Base-by-base conservation (phyloP, 805 yeast species). In the Grigorovia transvaalensis region DNA sequence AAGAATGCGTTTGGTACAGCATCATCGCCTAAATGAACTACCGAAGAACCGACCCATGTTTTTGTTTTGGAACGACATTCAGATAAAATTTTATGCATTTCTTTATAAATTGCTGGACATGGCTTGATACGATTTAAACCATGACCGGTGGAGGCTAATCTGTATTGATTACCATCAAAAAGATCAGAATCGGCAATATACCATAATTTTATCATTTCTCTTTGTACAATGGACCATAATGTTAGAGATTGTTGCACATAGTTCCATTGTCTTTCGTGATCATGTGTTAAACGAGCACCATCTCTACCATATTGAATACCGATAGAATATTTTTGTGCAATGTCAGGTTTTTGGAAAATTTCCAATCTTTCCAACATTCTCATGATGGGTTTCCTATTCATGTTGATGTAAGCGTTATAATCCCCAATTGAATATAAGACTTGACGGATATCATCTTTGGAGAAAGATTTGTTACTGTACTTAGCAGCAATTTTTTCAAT, bases 1-100 rank as follows among this genome's bases (percentile, higher is more conserved):
- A 85, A 85, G 54, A 86, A 64, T 0, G 91, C 89, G 64, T 85
- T 85, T 2, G 95, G 95, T 5, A 85, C 95, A 1, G 90, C 85
- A 59, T 82, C 84, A 65, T 85, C 95, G 44, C 93, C 95, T 17
- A 86, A 62, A 66, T 85, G 95, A 23, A 85, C 85, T 20, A 84
- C 91, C 15, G 85, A 79, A 5, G 88, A 81, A 1, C 95, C 95
- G 38, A 85, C 83, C 91, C 93, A 85, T 2, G 76, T 69, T 4
- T 83, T 78, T 20, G 85, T 78, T 48, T 74, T 73, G 33, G 71
- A 65, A 60, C 85, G 86, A 46, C 85, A 85, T 52, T 81, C 82
- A n/a, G 74, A 66, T 48, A 85, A 72, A 53, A 86, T 79, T 53
- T 73, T 75, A 57, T 83, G 83, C 90, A 86, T 86, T 50, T 81